Evolutionary conservation across 305 asterid genomes (phyloP).

Genomic region (Solanum hybrid): DNA sequence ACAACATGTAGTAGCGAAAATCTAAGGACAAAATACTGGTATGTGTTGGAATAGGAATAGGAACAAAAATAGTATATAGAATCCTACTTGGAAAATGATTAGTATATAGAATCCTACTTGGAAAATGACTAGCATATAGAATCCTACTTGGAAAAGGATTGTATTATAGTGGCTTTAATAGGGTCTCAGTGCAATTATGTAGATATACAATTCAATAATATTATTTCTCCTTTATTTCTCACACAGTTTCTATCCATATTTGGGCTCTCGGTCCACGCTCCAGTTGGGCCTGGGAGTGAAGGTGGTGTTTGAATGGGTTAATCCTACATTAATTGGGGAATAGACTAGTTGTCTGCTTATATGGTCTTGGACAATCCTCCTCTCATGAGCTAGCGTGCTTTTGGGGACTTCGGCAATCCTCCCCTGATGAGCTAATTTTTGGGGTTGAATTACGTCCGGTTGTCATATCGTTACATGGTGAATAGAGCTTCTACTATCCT

Average conservation of each 20-base stretch:
- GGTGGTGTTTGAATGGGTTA: not conserved
- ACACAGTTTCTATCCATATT: not conserved
- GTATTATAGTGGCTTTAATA: too few species aligned
- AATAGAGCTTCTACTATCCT: not conserved
- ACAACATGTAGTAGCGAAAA: too few species aligned
- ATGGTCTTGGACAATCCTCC: not conserved
- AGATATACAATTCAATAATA: not conserved
- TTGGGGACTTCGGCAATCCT: not conserved
- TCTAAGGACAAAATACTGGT: not conserved
- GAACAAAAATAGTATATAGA: not conserved
- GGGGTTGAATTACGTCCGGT: accelerated
- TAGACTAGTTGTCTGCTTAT: not conserved
- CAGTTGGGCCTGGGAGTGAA: not conserved
- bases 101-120: not conserved
- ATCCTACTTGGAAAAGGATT: not conserved
- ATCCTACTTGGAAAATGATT: too few species aligned
- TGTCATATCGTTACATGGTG: not conserved
- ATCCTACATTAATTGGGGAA: not conserved
- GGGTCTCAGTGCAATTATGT: not conserved
- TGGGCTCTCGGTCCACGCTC: not conserved
- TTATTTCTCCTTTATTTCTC: not conserved
- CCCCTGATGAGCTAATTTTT: not conserved
- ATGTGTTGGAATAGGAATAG: not conserved
- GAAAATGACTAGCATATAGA: too few species aligned
- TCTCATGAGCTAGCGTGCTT: not conserved